These are phyloP conservation scores for Daldinia decipiens DNA, from an alignment of 495 filamentous ascomycete species.

Conservation along the genomic window DNA sequence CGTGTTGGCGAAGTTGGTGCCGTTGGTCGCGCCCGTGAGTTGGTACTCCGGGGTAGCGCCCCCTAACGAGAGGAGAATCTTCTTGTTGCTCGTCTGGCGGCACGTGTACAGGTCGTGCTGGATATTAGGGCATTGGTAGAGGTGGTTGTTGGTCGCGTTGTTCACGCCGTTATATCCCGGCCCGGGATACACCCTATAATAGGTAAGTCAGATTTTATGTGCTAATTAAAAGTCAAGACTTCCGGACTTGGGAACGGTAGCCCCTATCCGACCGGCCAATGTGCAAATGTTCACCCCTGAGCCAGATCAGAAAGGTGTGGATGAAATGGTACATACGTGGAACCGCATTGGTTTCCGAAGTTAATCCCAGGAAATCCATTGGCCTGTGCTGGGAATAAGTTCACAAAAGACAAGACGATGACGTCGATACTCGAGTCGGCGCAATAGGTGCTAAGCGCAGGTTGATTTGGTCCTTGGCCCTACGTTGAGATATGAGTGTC, in stretches of 20 bases:
- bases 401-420: slow-evolving; percentile 73
- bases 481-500: slow-evolving; percentile 17
- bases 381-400: slow-evolving; percentile 67
- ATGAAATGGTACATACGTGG: slow-evolving; percentile 13
- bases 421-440: slow-evolving; percentile 69
- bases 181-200: slow-evolving; percentile 39
- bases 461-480: slow-evolving; percentile 60
- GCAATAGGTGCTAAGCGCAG: slow-evolving; percentile 66
- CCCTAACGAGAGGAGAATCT: slow-evolving; percentile 71
- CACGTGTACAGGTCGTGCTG: slow-evolving; percentile 61
- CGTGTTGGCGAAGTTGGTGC: slow-evolving; percentile 68
- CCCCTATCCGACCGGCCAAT: too few relatives aligned
- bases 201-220: not conserved
- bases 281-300: not conserved
- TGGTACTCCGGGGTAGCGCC: slow-evolving; percentile 62
- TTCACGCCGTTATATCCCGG: slow-evolving; percentile 47
- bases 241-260: too few relatives aligned
- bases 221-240: too few relatives aligned
- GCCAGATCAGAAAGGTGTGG: not conserved
- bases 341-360: slow-evolving; percentile 73
- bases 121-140: slow-evolving; percentile 50
- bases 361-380: slow-evolving; percentile 68
- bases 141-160: slow-evolving; percentile 39
- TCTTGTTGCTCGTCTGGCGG: slow-evolving; percentile 64
- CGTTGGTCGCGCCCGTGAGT: slow-evolving; percentile 54